Conservation (phyloP, 2,329 filamentous ascomycete genomes). For the Sclerotinia spermophila region DNA sequence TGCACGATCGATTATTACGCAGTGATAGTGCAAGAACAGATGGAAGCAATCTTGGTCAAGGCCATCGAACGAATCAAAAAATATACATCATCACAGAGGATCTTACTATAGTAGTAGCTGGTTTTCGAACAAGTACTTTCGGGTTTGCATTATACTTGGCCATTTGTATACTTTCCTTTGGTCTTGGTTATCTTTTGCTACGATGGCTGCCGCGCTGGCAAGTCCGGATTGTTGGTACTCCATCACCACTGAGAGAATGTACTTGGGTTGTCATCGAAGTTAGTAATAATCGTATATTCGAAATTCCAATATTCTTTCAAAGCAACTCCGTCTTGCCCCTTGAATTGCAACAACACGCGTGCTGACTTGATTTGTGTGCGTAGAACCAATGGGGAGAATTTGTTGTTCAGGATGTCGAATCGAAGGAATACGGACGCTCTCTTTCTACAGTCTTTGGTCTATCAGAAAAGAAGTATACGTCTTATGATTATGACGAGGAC, state of each 20-base stretch:
- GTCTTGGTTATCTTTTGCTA: slow-evolving; percentile 78
- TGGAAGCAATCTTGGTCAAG: slow-evolving; percentile 56
- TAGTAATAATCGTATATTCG: slow-evolving; percentile 34
- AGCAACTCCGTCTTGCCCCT: background rate
- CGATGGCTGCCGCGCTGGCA: slow-evolving; percentile 90
- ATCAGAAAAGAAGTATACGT: slow-evolving; percentile 54
- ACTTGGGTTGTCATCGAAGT: slow-evolving; percentile 91
- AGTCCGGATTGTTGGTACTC: slow-evolving; percentile 68
- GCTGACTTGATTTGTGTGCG: slow-evolving; percentile 34
- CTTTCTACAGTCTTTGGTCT: slow-evolving; percentile 64
- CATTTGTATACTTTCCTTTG: slow-evolving; percentile 69
- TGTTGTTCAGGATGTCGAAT: slow-evolving; percentile 65
- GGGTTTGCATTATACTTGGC: slow-evolving; percentile 67
- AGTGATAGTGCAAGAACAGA: slow-evolving; percentile 68
- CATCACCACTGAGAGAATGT: slow-evolving; percentile 67
- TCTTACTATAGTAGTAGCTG: slow-evolving; percentile 87
- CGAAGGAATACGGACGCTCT: slow-evolving; percentile 50
- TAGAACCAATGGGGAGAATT: slow-evolving; percentile 96
- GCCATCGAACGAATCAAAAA: slow-evolving; percentile 75
- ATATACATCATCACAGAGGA: slow-evolving; percentile 92
- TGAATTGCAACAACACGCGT: slow-evolving; percentile 9
- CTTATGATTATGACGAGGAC: slow-evolving; percentile 71
- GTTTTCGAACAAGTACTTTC: slow-evolving; percentile 72
- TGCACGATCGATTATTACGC: slow-evolving; percentile 64
- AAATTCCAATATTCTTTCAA: background rate